These are phyloP conservation scores for Coemansia sp. DNA, from an alignment of 192 early-diverging fungal genomes.

Conservation along the genomic window DNA sequence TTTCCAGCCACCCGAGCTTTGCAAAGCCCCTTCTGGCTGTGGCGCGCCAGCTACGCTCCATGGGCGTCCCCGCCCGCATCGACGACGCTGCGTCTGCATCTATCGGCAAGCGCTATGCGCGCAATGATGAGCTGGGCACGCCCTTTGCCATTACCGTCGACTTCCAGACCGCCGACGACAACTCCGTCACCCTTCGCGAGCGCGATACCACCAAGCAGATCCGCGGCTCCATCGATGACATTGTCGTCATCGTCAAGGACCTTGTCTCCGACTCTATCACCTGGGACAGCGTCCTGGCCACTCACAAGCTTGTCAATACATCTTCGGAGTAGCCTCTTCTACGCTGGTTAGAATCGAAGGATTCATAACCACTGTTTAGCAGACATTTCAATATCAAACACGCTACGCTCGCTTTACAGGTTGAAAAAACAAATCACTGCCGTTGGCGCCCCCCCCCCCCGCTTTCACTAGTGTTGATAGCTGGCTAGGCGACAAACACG, in stretches of 20 bases:
- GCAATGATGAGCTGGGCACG: conserved; percentile 98
- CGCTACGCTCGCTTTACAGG: too few species aligned
- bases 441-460: too few species aligned
- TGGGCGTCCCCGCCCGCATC: conserved; percentile 79
- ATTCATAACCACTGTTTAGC: too few species aligned
- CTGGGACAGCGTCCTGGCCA: conserved; percentile 71
- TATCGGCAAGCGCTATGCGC: conserved; percentile 94
- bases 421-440: too few species aligned
- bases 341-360: too few species aligned
- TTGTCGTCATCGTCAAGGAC: conserved; percentile 75
- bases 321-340: not conserved
- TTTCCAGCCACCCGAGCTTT: conserved; percentile 83
- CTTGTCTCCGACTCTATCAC: conserved; percentile 71
- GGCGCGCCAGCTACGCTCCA: conserved; percentile 71
- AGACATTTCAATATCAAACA: too few species aligned
- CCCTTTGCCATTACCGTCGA: conserved; percentile 98
- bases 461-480: too few species aligned
- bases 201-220: conserved; percentile 96
- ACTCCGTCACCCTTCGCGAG: conserved; percentile 94
- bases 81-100: conserved; percentile 85
- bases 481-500: not conserved
- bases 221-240: conserved; percentile 71
- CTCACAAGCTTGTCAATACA: conserved; percentile 69
- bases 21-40: conserved; percentile 63
- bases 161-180: conserved; percentile 95